These are phyloP conservation scores for Hypoxylon sp. DNA, from an alignment of 2,329 filamentous ascomycete genomes.

Conservation along the genomic window DNA sequence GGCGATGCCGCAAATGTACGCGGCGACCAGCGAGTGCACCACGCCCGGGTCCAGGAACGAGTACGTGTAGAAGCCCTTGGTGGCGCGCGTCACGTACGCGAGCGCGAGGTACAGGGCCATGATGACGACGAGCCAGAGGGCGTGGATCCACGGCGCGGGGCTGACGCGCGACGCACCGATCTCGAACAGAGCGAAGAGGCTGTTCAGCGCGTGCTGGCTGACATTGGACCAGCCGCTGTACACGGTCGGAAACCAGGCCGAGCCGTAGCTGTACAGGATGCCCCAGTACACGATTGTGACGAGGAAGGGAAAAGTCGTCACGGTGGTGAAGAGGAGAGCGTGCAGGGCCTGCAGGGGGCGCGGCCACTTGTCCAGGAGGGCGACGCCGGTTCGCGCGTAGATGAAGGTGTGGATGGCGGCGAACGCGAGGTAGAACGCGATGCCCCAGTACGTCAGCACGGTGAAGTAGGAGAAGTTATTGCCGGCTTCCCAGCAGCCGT, in stretches of 20 bases:
- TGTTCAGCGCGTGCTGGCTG: constrained; percentile 81
- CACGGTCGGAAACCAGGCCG: constrained; percentile 62
- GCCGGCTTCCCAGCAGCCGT: constrained; percentile 60
- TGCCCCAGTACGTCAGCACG: constrained; percentile 82
- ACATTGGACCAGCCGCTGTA: constrained; percentile 74
- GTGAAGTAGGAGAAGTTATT: constrained; percentile 85
- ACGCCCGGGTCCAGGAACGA: constrained; percentile 74
- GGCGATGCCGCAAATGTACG: constrained; percentile 66
- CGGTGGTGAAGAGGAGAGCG: constrained; percentile 70
- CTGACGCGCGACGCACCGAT: constrained; percentile 79
- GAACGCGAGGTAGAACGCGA: constrained; percentile 81
- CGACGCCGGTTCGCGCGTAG: constrained; percentile 67
- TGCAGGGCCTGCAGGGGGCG: constrained; percentile 74
- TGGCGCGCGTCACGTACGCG: constrained; percentile 78
- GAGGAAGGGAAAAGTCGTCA: constrained; percentile 73
- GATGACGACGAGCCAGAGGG: constrained; percentile 76
- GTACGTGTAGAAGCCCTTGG: constrained; percentile 81
- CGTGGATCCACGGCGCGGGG: constrained; percentile 69
- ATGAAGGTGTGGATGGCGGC: constrained; percentile 75
- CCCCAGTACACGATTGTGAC: constrained; percentile 80
- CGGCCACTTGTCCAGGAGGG: constrained; percentile 70
- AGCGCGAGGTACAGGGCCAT: constrained; percentile 78
- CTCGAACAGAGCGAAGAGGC: constrained; percentile 77
- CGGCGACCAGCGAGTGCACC: constrained; percentile 68
- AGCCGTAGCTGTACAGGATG: constrained; percentile 74